Conservation (phyloP, 2,329 filamentous ascomycete species). For the Phoma sp. region DNA sequence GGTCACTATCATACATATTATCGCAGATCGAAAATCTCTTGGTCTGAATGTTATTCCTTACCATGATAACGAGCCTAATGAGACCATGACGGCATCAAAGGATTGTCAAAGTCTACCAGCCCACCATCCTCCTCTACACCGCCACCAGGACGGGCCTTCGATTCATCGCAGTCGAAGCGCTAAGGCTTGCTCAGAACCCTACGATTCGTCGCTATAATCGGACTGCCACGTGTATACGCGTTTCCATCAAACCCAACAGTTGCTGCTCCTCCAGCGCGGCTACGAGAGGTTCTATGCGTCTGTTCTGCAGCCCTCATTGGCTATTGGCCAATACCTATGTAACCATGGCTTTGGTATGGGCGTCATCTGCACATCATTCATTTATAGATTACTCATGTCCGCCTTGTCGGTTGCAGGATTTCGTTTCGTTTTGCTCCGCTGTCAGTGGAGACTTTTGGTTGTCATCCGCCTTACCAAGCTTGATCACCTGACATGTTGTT, state of each 20-base stretch:
- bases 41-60: not conserved
- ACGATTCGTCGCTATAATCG: constrained; percentile 9
- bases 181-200: not conserved
- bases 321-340: constrained; percentile 11
- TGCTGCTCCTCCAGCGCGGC: constrained; percentile 25
- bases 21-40: not conserved
- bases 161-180: constrained; percentile 2
- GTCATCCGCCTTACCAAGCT: not conserved
- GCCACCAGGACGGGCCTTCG: constrained; percentile 2
- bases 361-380: constrained; percentile 22
- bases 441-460: not conserved
- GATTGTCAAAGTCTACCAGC: not conserved
- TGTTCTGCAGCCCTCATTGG: constrained; percentile 22
- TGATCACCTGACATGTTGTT: not conserved
- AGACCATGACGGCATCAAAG: not conserved
- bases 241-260: constrained; percentile 10
- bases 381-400: constrained; percentile 14
- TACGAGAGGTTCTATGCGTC: constrained; percentile 14
- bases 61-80: not conserved
- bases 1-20: not conserved
- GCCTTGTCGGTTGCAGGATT: constrained; percentile 17
- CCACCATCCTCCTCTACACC: constrained; percentile 2
- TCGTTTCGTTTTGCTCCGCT: not conserved
- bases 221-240: constrained; percentile 27
- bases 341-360: constrained; percentile 16